These are phyloP conservation scores for Solanum sejunctum DNA, from an alignment of 257 asterid species.

Conservation along the genomic window DNA sequence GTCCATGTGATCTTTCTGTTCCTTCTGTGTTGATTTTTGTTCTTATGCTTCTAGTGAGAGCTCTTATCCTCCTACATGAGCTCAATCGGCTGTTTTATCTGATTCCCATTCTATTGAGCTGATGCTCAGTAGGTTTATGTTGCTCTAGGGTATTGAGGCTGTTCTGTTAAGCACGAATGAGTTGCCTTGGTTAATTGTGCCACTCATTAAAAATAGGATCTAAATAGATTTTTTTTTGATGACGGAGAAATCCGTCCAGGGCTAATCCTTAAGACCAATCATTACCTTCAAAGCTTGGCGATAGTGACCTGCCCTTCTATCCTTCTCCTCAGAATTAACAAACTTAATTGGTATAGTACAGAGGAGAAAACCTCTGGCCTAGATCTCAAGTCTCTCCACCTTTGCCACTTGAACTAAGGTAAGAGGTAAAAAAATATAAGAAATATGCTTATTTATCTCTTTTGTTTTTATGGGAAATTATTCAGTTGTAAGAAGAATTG, in stretches of 20 bases:
- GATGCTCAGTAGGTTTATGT: neutral
- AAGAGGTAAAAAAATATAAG: neutral
- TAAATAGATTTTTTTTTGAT: neutral
- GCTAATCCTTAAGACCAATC: neutral
- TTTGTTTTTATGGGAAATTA: neutral
- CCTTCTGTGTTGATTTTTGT: neutral
- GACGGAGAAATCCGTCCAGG: neutral
- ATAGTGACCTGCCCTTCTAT: neutral
- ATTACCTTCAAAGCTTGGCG: neutral
- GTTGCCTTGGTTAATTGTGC: neutral
- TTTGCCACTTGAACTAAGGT: neutral
- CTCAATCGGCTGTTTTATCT: neutral
- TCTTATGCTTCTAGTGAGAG: neutral
- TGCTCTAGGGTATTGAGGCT: neutral
- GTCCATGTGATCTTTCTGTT: neutral
- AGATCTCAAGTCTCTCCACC: neutral
- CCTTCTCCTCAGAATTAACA: neutral
- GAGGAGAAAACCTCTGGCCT: neutral
- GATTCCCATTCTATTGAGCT: neutral
- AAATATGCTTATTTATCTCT: neutral
- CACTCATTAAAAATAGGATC: neutral
- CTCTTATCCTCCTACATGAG: neutral
- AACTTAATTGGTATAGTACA: neutral
- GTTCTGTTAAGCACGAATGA: neutral
- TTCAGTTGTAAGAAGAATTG: neutral